Evolutionary conservation across 2,329 filamentous ascomycete genomes (phyloP), one percentile per base, ranked within the genome.

Genomic region (Macrophomina tecta): DNA sequence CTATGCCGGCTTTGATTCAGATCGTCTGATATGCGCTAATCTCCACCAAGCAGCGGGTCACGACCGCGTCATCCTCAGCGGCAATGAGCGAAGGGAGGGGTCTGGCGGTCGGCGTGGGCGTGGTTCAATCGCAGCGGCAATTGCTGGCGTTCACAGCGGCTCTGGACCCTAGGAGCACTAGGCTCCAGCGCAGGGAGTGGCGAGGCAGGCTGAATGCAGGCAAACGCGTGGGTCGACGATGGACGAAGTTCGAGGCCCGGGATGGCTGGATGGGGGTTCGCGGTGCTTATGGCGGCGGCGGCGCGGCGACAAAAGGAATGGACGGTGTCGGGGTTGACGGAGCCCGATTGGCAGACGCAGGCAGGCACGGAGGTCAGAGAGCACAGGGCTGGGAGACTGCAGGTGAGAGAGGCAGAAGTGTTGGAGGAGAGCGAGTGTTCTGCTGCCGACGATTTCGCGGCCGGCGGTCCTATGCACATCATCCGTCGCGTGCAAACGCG

Each of bases 401-500:
- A 45, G 58, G 36, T 14, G 34, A 16, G 45, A 45, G 46, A 62
- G 28, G 40, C 42, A 40, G 45, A 49, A 49, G 42, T 62, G 48
- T 61, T 36, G 58, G n/a, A 48, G 45, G n/a, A 48, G 45, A 32
- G 42, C 42, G 11, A 62, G 45, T 9, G 28, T 34, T 18, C 53
- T 38, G 53, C 9, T 38, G 56, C 56, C 56, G 42, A 36, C 56
- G 58, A 62, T 62, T 62, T 62, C 42, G 58, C 42, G 55, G 52
- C 34, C 14, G 30, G 49, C 49, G 28, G 30, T 18, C 23, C 18
- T n/a, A 46, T 61, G 56, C 56, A 30, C 56, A 61, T 61, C 56
- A 61, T 61, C 55, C 36, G 36, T 28, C 40, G 56, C 56, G 56
- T 61, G 14, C 58, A 62, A 62, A 9, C n/a, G 45, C 58, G 58